Conservation (phyloP, 805 yeast species). For the Candida stauntonica region DNA sequence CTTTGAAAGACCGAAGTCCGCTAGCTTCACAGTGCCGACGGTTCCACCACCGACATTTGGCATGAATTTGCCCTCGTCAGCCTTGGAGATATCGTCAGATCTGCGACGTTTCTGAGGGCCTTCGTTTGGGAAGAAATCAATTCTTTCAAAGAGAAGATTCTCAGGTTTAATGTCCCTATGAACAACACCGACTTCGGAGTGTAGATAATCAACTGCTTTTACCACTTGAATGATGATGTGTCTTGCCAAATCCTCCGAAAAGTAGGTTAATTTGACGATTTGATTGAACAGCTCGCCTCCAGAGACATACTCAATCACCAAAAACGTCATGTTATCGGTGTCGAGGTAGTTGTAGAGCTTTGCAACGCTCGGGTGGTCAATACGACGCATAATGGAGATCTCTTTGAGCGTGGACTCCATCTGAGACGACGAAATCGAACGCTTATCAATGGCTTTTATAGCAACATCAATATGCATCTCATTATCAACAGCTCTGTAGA, state of each 20-base stretch:
- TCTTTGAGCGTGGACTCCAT: constrained; percentile 74
- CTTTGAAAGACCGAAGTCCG: constrained; percentile 69
- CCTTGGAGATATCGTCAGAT: constrained; percentile 51
- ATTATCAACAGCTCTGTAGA: constrained; percentile 51
- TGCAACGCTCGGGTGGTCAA: constrained; percentile 61
- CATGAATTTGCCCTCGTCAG: constrained; percentile 57
- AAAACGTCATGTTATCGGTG: constrained; percentile 54
- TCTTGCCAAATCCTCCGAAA: constrained; percentile 52
- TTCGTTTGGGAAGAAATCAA: constrained; percentile 18
- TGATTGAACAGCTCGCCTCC: constrained; percentile 79
- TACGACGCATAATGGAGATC: constrained; percentile 67
- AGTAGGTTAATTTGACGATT: constrained; percentile 58
- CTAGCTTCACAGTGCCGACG: constrained; percentile 59
- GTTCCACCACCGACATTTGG: constrained; percentile 57
- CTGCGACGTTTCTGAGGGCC: constrained; percentile 29
- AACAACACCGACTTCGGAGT: constrained; percentile 87
- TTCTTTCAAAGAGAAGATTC: constrained; percentile 68
- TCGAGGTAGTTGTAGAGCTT: constrained; percentile 63
- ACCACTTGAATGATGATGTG: constrained; percentile 60
- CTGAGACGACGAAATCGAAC: constrained; percentile 58
- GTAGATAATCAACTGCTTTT: constrained; percentile 91
- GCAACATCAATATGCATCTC: constrained; percentile 35
- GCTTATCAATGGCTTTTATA: constrained; percentile 60
- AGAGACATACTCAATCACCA: constrained; percentile 39
- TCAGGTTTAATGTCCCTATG: constrained; percentile 97